Evolutionary conservation across 2,329 filamentous ascomycete genomes (phyloP).

Genomic region (Chaetomium globosum): DNA sequence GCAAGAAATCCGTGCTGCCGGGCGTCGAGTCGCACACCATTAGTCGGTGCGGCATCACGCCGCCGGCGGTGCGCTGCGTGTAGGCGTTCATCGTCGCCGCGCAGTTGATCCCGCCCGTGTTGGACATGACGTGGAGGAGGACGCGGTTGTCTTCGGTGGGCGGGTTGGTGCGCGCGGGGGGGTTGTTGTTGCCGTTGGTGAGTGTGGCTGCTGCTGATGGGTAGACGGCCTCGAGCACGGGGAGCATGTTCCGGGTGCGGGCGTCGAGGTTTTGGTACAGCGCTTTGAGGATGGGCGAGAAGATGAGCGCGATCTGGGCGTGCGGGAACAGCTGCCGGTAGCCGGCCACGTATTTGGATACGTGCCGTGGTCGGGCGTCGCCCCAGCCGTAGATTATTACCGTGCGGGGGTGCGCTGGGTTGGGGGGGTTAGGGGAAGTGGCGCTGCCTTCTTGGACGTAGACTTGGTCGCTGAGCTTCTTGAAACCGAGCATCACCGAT

Average conservation of each 20-base stretch:
- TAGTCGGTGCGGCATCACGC: slow-evolving; percentile 51
- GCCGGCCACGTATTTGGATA: slow-evolving; percentile 58
- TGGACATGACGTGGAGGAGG: slow-evolving; percentile 60
- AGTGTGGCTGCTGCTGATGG: slow-evolving; percentile 12
- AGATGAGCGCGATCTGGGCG: slow-evolving; percentile 54
- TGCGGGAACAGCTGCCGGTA: slow-evolving; percentile 55
- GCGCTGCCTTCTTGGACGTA: slow-evolving; percentile 42
- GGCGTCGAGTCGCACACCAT: slow-evolving; percentile 58
- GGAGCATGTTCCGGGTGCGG: slow-evolving; percentile 51
- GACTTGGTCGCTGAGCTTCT: slow-evolving; percentile 51
- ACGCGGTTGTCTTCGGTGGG: slow-evolving; percentile 39
- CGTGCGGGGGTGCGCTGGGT: slow-evolving; percentile 46
- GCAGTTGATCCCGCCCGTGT: slow-evolving; percentile 59
- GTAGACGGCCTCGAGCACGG: slow-evolving; percentile 48
- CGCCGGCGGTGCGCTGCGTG: slow-evolving; percentile 41
- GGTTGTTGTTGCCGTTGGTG: slow-evolving; percentile 23
- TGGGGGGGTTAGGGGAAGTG: neutral
- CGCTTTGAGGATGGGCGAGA: slow-evolving; percentile 54
- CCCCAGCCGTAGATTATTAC: slow-evolving; percentile 62
- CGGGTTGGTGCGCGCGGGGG: slow-evolving; percentile 16
- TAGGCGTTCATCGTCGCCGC: slow-evolving; percentile 55
- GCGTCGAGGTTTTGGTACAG: slow-evolving; percentile 49
- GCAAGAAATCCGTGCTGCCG: slow-evolving; percentile 48
- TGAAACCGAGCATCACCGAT: slow-evolving; percentile 49
- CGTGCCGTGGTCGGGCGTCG: slow-evolving; percentile 57